A percentile compares a stretch with the other conserved stretches of the same genome.
Evolutionary conservation across 331 rosid species (phyloP).

Genomic region (Quercus phellos): DNA sequence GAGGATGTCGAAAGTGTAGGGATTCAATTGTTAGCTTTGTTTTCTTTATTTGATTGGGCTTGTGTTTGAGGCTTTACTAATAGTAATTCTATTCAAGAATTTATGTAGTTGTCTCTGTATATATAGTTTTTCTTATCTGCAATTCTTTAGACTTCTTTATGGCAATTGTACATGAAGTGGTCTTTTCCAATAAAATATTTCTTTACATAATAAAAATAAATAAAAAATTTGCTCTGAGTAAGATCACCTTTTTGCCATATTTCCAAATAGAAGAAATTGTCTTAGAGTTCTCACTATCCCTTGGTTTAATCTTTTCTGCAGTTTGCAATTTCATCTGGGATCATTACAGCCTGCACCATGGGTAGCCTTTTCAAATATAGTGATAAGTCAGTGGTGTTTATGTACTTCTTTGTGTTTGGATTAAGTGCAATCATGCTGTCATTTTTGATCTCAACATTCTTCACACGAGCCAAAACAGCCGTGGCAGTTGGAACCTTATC

Average conservation of each 20-base stretch:
- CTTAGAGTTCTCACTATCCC: slow-evolving; percentile 24
- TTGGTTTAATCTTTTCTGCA: slow-evolving; percentile 41
- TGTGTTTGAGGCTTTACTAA: no score
- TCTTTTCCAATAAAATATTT: no score
- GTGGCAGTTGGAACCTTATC: slow-evolving; percentile 95
- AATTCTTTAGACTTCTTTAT: no score
- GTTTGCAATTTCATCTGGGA: slow-evolving; percentile 81
- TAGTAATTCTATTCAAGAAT: no score
- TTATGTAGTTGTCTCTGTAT: no score
- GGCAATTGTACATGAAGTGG: no score
- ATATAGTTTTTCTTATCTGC: no score
- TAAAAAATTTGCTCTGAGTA: not conserved
- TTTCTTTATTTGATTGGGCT: no score
- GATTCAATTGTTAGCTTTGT: no score
- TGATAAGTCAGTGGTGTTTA: slow-evolving; percentile 89
- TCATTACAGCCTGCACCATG: slow-evolving; percentile 82
- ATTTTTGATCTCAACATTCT: slow-evolving; percentile 81
- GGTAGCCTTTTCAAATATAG: slow-evolving; percentile 80
- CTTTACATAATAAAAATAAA: no score
- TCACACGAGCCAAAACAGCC: slow-evolving; percentile 92
- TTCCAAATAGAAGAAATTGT: slow-evolving; percentile 10
- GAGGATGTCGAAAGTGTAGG: no score
- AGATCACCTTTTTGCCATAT: not conserved
- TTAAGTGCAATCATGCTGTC: slow-evolving; percentile 91
- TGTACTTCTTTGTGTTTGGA: slow-evolving; percentile 81